Evolutionary conservation across 1,139 yeast genomes (phyloP).

Genomic region (Saccharomycopsis hybrid): DNA sequence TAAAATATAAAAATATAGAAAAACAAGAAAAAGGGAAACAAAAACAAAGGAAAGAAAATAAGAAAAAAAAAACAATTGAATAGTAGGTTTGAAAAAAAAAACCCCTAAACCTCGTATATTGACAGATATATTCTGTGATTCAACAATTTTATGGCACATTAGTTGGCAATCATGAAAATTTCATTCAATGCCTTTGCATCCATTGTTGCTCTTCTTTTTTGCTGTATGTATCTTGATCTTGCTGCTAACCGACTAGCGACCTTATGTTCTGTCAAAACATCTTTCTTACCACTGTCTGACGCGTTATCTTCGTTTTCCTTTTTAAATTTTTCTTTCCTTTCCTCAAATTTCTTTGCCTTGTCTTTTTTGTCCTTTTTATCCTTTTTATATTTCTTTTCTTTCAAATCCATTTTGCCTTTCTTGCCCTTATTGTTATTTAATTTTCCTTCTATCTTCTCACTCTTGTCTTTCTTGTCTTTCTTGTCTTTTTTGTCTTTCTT

Average conservation of each 20-base stretch:
- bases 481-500: conserved; percentile 28
- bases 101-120: neutral
- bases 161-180: conserved; percentile 75
- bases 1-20: no score
- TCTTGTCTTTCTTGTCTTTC: conserved; percentile 27
- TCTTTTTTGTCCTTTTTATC: conserved; percentile 30
- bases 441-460: conserved; percentile 15
- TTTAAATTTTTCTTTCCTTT: conserved; percentile 31
- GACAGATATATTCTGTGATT: neutral
- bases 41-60: neutral
- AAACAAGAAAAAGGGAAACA: neutral
- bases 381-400: conserved; percentile 27
- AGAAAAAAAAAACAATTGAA: neutral
- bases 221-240: conserved; percentile 80
- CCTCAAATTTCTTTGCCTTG: conserved; percentile 27
- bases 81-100: neutral
- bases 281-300: conserved; percentile 26
- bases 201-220: conserved; percentile 85
- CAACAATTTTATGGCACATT: neutral
- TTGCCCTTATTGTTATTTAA: conserved; percentile 26
- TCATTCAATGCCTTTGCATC: conserved; percentile 85
- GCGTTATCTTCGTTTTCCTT: conserved; percentile 27
- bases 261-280: conserved; percentile 24
- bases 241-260: conserved; percentile 66
- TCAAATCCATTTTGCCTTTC: conserved; percentile 26